Evolutionary conservation across 1,284 basidiomycete species (phyloP).

Genomic region (Cystobasidiaceae sp.): DNA sequence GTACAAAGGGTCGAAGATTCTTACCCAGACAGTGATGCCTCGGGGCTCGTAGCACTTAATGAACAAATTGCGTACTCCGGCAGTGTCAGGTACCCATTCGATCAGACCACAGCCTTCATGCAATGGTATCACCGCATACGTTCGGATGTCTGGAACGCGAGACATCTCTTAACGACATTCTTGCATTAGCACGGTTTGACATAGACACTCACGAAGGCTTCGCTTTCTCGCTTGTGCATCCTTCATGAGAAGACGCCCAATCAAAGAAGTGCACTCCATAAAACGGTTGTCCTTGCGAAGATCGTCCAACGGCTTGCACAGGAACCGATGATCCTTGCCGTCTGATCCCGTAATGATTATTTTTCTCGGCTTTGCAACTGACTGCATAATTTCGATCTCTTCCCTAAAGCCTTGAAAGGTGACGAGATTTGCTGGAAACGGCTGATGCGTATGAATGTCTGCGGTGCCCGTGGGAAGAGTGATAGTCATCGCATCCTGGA

Average conservation of each 20-base stretch:
- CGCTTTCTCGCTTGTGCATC: constrained; percentile 71
- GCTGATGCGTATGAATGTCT: constrained; percentile 61
- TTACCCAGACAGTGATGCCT: constrained; percentile 51
- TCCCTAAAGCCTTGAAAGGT: constrained; percentile 74
- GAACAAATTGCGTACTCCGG: constrained; percentile 75
- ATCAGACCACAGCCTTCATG: constrained; percentile 97
- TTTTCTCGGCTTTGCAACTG: constrained; percentile 87
- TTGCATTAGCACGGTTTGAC: background rate
- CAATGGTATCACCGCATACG: constrained; percentile 91
- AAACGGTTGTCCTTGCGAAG: constrained; percentile 92
- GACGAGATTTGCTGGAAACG: constrained; percentile 73
- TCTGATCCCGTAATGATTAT: constrained; percentile 79
- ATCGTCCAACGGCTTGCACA: constrained; percentile 98
- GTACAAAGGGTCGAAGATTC: constrained; percentile 8
- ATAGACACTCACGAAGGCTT: constrained; percentile 63
- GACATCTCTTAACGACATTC: background rate
- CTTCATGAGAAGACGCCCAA: constrained; percentile 92
- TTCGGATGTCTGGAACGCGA: constrained; percentile 77
- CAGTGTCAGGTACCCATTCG: constrained; percentile 97
- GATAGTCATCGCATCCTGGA: constrained; percentile 90
- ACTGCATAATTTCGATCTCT: constrained; percentile 85
- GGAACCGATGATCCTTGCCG: constrained; percentile 80
- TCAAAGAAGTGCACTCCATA: constrained; percentile 98
- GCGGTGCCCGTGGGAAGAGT: constrained; percentile 68
- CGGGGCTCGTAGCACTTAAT: constrained; percentile 65